Evolutionary conservation across 192 early-diverging fungal species (phyloP).

Genomic region (Lunasporangiospora selenospora): DNA sequence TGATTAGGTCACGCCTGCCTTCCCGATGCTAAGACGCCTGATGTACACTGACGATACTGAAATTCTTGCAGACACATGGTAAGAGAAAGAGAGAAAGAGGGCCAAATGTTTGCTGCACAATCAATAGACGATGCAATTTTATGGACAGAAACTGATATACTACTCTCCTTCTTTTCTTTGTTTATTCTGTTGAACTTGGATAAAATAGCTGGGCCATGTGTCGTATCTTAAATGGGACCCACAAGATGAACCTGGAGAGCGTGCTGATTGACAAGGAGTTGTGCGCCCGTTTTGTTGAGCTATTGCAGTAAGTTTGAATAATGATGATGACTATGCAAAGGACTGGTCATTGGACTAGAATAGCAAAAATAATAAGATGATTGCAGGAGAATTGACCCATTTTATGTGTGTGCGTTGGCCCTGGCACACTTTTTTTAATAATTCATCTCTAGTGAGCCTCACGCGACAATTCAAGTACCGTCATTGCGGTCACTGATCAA

Average conservation of each 20-base stretch:
- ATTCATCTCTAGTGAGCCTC: constrained; percentile 26
- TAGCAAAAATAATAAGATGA: too few relatives aligned
- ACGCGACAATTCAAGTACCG: constrained; percentile 44
- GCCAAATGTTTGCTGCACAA: too few relatives aligned
- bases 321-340: too few relatives aligned
- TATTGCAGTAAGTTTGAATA: constrained; percentile 23
- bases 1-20: constrained; percentile 37
- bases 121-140: too few relatives aligned
- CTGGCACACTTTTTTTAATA: too few relatives aligned
- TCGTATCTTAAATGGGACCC: constrained; percentile 43
- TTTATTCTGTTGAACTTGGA: too few relatives aligned
- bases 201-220: constrained; percentile 50
- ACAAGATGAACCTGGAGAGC: constrained; percentile 43
- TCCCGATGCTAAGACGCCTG: constrained; percentile 34
- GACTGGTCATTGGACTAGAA: too few relatives aligned
- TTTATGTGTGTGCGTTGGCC: too few relatives aligned
- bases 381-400: too few relatives aligned
- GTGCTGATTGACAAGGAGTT: constrained; percentile 38
- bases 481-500: constrained; percentile 42
- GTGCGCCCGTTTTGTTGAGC: constrained; percentile 28
- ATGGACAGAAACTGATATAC: too few relatives aligned
- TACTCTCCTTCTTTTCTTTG: too few relatives aligned
- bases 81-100: too few relatives aligned
- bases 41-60: constrained; percentile 48
- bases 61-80: constrained; percentile 45